Conservation (phyloP, 257 asterid genomes). For the Solanum chaucha region DNA sequence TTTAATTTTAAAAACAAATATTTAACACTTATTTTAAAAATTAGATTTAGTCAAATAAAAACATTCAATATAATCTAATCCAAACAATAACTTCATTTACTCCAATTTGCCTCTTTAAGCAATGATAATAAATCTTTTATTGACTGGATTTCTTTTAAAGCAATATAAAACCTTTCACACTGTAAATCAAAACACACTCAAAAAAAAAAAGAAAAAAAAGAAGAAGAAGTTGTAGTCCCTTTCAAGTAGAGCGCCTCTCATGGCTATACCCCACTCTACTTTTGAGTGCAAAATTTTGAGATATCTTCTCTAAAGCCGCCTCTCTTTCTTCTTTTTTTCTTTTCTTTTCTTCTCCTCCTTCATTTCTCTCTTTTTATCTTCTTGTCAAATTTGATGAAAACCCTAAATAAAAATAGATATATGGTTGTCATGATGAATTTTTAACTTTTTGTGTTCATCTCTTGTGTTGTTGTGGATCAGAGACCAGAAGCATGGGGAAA, state of each 20-base stretch:
- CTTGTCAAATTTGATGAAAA: background rate
- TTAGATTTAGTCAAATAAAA: background rate
- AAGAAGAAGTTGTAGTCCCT: slow-evolving; percentile 2
- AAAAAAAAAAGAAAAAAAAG: background rate
- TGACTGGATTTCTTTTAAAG: background rate
- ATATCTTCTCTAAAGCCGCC: slow-evolving; percentile 19
- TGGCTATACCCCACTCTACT: slow-evolving; percentile 51
- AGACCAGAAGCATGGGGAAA: background rate
- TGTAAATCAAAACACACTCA: slow-evolving; percentile 10
- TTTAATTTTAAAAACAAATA: no score
- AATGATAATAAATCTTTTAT: background rate
- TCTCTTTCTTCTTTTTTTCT: background rate
- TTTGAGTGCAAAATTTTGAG: slow-evolving; percentile 24
- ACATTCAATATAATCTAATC: background rate
- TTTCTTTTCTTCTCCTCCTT: background rate
- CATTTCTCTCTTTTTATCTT: slow-evolving; percentile 8
- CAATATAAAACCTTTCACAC: slow-evolving; percentile 17
- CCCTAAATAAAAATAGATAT: background rate
- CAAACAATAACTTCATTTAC: background rate
- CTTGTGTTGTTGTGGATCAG: background rate
- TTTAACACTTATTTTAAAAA: no score
- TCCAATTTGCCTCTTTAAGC: background rate
- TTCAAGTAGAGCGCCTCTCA: slow-evolving; percentile 14
- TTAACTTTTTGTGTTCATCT: background rate
- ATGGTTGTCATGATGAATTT: background rate